phyloP scores from a whole-genome alignment of 2,329 filamentous ascomycete species.

The Akanthomyces lecanii region DNA sequence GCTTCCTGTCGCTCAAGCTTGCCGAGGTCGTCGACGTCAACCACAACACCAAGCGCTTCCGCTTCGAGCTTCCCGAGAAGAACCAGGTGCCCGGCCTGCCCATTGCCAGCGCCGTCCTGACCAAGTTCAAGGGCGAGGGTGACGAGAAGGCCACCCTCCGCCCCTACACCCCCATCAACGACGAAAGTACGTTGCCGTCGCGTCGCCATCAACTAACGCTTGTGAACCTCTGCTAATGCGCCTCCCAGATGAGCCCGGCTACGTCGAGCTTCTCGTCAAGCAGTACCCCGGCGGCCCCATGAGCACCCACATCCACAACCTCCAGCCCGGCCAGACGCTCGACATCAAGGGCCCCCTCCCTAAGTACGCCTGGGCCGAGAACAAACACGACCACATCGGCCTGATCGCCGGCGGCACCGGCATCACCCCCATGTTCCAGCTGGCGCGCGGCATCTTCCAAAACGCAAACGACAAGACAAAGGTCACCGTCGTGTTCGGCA shows the following conservation, averaged over 20 bases:
- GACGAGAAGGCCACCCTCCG: conserved; percentile 82
- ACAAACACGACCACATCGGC: conserved; percentile 89
- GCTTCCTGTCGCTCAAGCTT: conserved; percentile 78
- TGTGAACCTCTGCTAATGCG: neutral
- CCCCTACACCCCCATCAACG: conserved; percentile 88
- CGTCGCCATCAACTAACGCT: no score
- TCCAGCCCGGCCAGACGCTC: conserved; percentile 76
- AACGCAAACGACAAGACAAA: conserved; percentile 97
- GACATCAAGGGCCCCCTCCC: conserved; percentile 93
- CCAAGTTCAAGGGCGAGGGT: conserved; percentile 82
- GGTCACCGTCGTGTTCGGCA: conserved; percentile 92
- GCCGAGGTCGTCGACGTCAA: conserved; percentile 75
- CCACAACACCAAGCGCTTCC: conserved; percentile 91
- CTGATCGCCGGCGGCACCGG: conserved; percentile 93
- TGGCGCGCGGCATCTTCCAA: conserved; percentile 85
- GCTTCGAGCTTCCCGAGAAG: conserved; percentile 79
- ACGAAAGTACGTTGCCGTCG: conserved; percentile 59
- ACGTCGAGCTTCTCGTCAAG: conserved; percentile 87
- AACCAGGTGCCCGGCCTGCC: conserved; percentile 80
- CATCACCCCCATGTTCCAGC: conserved; percentile 97
- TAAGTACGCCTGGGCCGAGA: conserved; percentile 84
- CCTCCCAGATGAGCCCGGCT: conserved; percentile 64
- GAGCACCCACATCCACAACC: conserved; percentile 81
- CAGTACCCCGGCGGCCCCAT: conserved; percentile 86
- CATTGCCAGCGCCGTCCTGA: conserved; percentile 82